phyloP scores from a whole-genome alignment of 441 rosid species.

The Erysimum cheiri region DNA sequence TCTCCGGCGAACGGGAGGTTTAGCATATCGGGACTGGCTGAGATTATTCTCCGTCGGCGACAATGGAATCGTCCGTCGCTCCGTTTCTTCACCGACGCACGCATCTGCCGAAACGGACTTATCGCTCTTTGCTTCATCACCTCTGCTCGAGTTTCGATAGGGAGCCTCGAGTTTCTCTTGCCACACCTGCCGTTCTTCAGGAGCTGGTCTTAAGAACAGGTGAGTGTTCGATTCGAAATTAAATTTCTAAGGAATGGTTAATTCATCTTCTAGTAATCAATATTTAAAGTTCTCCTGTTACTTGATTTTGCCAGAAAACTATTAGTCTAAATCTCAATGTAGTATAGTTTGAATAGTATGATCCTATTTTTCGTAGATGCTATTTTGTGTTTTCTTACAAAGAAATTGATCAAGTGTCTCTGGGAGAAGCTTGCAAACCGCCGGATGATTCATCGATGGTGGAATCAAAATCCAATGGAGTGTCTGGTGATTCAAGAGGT shows the following conservation, averaged over 20 bases:
- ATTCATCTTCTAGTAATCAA: neutral
- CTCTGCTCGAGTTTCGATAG: slow-evolving; percentile 62
- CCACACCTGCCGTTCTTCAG: slow-evolving; percentile 49
- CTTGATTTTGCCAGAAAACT: slow-evolving; percentile 15
- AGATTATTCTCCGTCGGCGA: neutral
- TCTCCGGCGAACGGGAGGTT: slow-evolving; percentile 21
- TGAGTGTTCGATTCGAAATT: slow-evolving; percentile 8
- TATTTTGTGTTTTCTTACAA: slow-evolving; percentile 18
- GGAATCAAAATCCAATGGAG: slow-evolving; percentile 42
- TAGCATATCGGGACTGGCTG: neutral
- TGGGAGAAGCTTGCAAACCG: slow-evolving; percentile 31
- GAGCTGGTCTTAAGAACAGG: slow-evolving; percentile 48
- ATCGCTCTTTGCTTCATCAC: slow-evolving; percentile 53
- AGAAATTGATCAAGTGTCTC: slow-evolving; percentile 37
- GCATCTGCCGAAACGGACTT: slow-evolving; percentile 57
- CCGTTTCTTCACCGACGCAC: slow-evolving; percentile 45
- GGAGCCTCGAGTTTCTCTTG: slow-evolving; percentile 51
- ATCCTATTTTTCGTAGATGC: slow-evolving; percentile 24
- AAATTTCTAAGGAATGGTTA: neutral
- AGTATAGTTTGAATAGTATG: slow-evolving; percentile 19
- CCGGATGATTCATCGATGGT: slow-evolving; percentile 6
- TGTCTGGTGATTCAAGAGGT: slow-evolving; percentile 27
- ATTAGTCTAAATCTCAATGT: neutral
- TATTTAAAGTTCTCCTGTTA: slow-evolving; percentile 11
- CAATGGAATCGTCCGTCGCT: slow-evolving; percentile 29